Conservation (phyloP, 257 asterid species). For the Solanum gandarillasii region DNA sequence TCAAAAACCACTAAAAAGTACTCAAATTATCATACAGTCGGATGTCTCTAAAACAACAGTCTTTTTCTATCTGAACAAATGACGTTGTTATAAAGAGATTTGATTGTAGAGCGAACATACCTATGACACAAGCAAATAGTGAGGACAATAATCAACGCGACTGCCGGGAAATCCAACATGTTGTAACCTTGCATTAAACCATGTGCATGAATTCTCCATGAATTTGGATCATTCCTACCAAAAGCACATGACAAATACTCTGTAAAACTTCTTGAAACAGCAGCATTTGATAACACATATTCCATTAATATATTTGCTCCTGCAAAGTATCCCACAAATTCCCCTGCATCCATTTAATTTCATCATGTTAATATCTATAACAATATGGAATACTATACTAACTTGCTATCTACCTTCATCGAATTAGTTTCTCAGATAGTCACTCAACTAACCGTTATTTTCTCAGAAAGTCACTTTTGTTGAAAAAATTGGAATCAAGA, state of each 20-base stretch:
- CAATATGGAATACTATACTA: background rate
- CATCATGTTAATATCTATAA: background rate
- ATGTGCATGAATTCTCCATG: slow-evolving; percentile 26
- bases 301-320: slow-evolving; percentile 39
- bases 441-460: background rate
- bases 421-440: background rate
- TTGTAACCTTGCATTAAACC: slow-evolving; percentile 27
- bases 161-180: slow-evolving; percentile 25
- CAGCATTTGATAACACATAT: slow-evolving; percentile 36
- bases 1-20: background rate
- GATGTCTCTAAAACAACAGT: background rate
- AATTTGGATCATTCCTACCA: slow-evolving; percentile 16
- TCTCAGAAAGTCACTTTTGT: too few relatives aligned
- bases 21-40: rapidly evolving
- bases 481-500: background rate
- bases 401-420: background rate
- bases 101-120: background rate
- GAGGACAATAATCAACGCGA: slow-evolving; percentile 9
- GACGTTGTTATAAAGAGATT: background rate
- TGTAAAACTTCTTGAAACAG: slow-evolving; percentile 34
- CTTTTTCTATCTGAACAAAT: background rate
- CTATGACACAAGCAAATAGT: slow-evolving; percentile 26
- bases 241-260: slow-evolving; percentile 25
- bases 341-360: slow-evolving; percentile 14
- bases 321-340: slow-evolving; percentile 33